Percentiles rank a stretch among this genome's conserved stretches.
These are phyloP conservation scores for Clarireedia sp. DNA, from an alignment of 2,329 filamentous ascomycete genomes.

Conservation along the genomic window DNA sequence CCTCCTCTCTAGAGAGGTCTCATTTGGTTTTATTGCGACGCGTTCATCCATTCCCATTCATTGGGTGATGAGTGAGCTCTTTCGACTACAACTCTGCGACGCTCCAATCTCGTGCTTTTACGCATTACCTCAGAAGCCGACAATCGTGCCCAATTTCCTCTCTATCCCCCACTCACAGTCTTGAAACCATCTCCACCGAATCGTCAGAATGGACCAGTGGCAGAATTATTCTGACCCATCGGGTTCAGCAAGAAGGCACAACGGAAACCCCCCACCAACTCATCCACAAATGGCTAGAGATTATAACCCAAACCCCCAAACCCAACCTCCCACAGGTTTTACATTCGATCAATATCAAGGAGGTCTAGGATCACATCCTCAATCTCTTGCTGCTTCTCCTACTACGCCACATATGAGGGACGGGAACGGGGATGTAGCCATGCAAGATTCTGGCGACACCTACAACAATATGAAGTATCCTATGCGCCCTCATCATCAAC, in stretches of 20 bases:
- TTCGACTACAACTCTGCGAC: slow-evolving; percentile 7
- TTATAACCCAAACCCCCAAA: slow-evolving; percentile 32
- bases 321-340: slow-evolving; percentile 50
- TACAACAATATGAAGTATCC: slow-evolving; percentile 79
- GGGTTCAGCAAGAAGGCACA: slow-evolving; percentile 57
- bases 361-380: slow-evolving; percentile 34
- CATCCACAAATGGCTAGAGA: slow-evolving; percentile 43
- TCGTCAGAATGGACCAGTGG: slow-evolving; percentile 52
- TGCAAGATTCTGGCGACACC: slow-evolving; percentile 81
- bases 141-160: slow-evolving; percentile 9
- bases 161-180: slow-evolving; percentile 19
- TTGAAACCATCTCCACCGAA: slow-evolving; percentile 10
- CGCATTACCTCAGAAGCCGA: slow-evolving; percentile 2
- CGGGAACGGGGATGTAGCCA: slow-evolving; percentile 67
- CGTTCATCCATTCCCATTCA: slow-evolving; percentile 9
- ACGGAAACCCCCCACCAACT: slow-evolving; percentile 39
- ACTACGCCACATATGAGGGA: slow-evolving; percentile 55
- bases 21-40: slow-evolving; percentile 19
- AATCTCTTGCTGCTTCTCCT: slow-evolving; percentile 51
- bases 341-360: slow-evolving; percentile 62
- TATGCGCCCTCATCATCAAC: slow-evolving; percentile 68
- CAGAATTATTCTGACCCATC: slow-evolving; percentile 59
- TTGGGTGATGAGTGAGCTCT: background rate
- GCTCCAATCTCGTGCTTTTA: background rate
- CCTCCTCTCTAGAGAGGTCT: slow-evolving; percentile 21